These are phyloP conservation scores for Chalara sp. DNA, from an alignment of 2,329 filamentous ascomycete species.

Conservation along the genomic window DNA sequence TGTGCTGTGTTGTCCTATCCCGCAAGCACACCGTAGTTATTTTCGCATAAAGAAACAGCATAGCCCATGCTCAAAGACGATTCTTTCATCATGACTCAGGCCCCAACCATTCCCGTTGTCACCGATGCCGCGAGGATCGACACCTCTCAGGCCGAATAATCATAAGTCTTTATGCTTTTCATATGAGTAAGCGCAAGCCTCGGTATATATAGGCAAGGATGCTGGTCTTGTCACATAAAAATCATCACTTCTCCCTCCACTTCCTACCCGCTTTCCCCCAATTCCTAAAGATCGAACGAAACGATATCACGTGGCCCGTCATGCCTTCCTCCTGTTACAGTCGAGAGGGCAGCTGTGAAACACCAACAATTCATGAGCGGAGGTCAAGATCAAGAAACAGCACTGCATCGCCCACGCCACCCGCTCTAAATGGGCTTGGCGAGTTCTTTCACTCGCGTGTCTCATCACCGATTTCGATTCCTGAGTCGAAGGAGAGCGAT, in stretches of 20 bases:
- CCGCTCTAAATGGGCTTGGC: background rate
- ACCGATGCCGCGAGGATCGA: too few species aligned
- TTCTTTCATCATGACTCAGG: too few species aligned
- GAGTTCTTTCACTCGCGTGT: constrained; percentile 4
- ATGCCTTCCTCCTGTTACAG: constrained; percentile 3
- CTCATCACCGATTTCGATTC: constrained; percentile 1
- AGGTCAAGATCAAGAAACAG: constrained; percentile 5
- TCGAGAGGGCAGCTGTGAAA: constrained; percentile 6
- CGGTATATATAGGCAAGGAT: background rate
- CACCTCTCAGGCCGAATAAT: too few species aligned
- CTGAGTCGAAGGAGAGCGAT: constrained; percentile 11
- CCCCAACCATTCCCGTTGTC: too few species aligned
- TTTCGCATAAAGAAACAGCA: too few species aligned
- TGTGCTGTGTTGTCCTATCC: too few species aligned
- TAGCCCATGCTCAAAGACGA: too few species aligned
- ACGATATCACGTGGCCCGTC: background rate
- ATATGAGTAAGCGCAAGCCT: too few species aligned
- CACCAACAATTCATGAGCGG: constrained; percentile 8
- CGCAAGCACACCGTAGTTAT: too few species aligned
- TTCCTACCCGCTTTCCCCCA: background rate
- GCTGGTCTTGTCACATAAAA: background rate
- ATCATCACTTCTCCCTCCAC: background rate
- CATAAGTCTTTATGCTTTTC: too few species aligned
- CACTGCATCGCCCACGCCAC: constrained; percentile 8
- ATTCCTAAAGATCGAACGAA: background rate